Evolutionary conservation across 2,329 filamentous ascomycete genomes (phyloP), one percentile per base, ranked within the genome.

Genomic region (Aspergillus pseudoterreus): DNA sequence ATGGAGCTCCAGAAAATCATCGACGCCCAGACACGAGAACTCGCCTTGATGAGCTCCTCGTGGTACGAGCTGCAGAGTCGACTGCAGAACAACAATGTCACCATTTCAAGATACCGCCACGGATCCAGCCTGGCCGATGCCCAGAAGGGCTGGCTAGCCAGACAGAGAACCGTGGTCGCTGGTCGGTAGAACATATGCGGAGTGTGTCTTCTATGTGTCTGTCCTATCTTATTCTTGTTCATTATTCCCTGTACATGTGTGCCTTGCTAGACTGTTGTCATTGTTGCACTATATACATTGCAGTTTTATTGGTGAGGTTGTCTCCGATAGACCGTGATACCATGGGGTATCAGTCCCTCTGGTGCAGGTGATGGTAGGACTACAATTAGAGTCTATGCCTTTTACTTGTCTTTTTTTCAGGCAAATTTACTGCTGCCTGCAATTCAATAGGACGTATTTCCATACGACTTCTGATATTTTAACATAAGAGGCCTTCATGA

Each of bases 41-140:
- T 77, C 24, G 63, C 65, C 38, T 70, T 77, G 39, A 71, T 77
- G 48, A 71, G 69, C 50, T 75, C 74, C 6, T 74, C 75, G 9
- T 77, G 75, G 75, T 75, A 74, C 54, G 71, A 77, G 46, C 67
- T 76, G 43, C 73, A 76, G 50, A 69, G 71, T 48, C 70, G 74
- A 19, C 63, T 75, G 49, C 73, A 75, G 47, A 75, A 71, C 50
- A 71, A 68, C 56, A 76, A 73, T 57, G 66, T 73, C 54, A 68
- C 63, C 45, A 62, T 72, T 42, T 69, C 72, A 30, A 67, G 71
- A 51, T 71, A 74, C 53, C 68, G 72, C 19, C 63, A 71, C 49
- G 68, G 70, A 14, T 60, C 62, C n/a, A 62, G 58, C 47, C 60
- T 67, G 44, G 57, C 67, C 11, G 71, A 74, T 54, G 68, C 69